Evolutionary conservation across 495 filamentous ascomycete genomes (phyloP), one percentile per base, ranked within the genome.

Genomic region (Ramalina intermedia): DNA sequence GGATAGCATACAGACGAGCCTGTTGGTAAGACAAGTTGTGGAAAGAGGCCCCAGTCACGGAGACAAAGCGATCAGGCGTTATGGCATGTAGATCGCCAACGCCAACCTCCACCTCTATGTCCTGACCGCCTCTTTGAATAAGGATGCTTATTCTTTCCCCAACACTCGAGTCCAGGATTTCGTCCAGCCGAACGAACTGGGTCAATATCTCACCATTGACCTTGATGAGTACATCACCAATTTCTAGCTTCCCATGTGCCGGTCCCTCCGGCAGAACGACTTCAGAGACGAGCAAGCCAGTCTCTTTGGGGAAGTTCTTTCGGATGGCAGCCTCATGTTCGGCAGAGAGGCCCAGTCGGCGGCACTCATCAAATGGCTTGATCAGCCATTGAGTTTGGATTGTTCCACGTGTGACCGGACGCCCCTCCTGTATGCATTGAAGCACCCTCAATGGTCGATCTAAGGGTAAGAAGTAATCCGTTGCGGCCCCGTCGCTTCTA

Each of bases 371-470:
- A 58, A 99, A 99, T 0, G 91, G 87, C 61, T 94, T 95, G 48
- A 96, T 75, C 12, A 96, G 71, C 82, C 94, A 99, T 63, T 96
- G 93, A 35, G 85, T 89, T 58, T 99, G 91, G 41, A 99, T 96
- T n/a, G 90, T 94, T 27, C 91, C 91, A 54, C 91, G 73, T 33
- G 81, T 78, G 43, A 99, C 79, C 6, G 78, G 78, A 52, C 76
- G 73, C 23, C 76, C 80, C 47, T 80, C 73, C 58, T 80, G 83
- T 43, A 99, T 83, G 61, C 87, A 94, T 61, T 84, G 70, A 50
- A 99, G 71, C 1, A 93, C 91, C 41, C 91, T 77, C 20, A 85
- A 63, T 1, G 91, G 93, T 43, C 91, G 77, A 61, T 96, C 89
- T 8, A 99, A 69, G 0, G 91, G 91, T 20, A 99, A 73, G 69